Conservation (phyloP, 31 red algal genomes). For the Odonthalia washingtoniensis region DNA sequence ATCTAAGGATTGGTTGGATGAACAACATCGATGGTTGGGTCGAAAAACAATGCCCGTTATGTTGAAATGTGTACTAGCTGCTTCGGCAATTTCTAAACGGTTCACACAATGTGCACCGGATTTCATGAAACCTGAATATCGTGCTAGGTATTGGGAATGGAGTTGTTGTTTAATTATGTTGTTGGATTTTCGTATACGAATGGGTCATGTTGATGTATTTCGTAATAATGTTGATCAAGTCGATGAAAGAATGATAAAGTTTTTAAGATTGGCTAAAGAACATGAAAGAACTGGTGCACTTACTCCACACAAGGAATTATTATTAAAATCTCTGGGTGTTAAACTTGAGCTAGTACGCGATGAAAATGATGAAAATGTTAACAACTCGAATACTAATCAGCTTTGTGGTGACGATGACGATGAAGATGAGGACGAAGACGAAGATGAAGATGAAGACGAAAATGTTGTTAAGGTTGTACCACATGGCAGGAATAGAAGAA, state of each 20-base stretch:
- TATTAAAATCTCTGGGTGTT: constrained; percentile 46
- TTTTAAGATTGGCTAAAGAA: constrained; percentile 31
- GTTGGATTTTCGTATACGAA: constrained; percentile 46
- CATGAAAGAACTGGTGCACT: constrained; percentile 44
- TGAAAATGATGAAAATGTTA: too few species aligned
- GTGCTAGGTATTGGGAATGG: constrained; percentile 60
- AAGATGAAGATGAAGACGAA: too few species aligned
- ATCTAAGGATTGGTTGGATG: constrained; percentile 44
- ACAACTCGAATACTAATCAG: too few species aligned
- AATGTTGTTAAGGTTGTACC: too few species aligned
- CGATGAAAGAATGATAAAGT: constrained; percentile 24
- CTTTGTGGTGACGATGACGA: too few species aligned
- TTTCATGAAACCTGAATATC: constrained; percentile 55
- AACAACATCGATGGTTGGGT: constrained; percentile 53
- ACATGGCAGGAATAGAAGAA: too few species aligned
- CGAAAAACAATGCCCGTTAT: constrained; percentile 25
- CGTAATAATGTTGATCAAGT: neutral
- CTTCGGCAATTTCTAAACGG: constrained; percentile 32
- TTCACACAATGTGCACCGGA: constrained; percentile 37
- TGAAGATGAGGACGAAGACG: too few species aligned
- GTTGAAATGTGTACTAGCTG: constrained; percentile 59
- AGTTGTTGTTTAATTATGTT: constrained; percentile 37
- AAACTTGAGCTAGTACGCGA: too few species aligned
- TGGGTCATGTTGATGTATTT: constrained; percentile 44
- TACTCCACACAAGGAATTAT: constrained; percentile 25